Base-by-base conservation (phyloP, 2,329 filamentous ascomycete species). In the Neonectria neomacrospora region DNA sequence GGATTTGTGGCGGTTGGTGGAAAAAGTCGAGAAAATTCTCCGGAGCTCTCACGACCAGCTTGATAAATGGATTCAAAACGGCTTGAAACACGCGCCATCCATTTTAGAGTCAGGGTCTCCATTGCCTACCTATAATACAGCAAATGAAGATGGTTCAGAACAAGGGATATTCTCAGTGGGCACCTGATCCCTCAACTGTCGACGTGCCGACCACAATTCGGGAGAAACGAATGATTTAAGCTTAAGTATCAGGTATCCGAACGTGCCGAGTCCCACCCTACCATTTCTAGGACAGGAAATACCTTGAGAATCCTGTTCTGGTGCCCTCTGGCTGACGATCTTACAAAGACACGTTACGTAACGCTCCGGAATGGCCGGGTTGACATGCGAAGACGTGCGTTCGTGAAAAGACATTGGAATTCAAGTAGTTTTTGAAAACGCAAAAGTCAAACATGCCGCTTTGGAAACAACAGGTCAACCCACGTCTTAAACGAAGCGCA, bases 1-100 rank as follows among this genome's bases (percentile, higher is more conserved):
- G 16, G 8, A 12, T 37, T 6, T 26, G 18, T 14, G 28, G 12
- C 11, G 51, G 66, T 67, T 67, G 64, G 66, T 67, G 64, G 66
- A 61, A 67, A 57, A 54, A 65, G 14, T 44, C 3, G 30, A 16
- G 23, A n/a, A 39, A 41, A 8, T 12, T 18, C 16, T 9, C n/a
- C 10, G 18, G 14, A 22, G 22, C 52, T 37, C 44, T 12, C 54
- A 37, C 32, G 10, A 48, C 22, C 41, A 42, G 28, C 47, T 54
- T 58, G 64, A 67, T 64, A 63, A 57, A 44, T 64, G 39, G 32
- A 41, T 58, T 37, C 22, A 44, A 52, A 45, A 37, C 9, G 1
- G 54, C n/a, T 18, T 9, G 18, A 16, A n/a, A 22, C n/a, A 53
- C 54, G 45, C 12, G 44, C 30, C 26, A 50, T 44, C 37, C n/a